These are phyloP conservation scores for Dendrobium chrysotoxum DNA, from an alignment of 106 monocot species.

Conservation along the genomic window DNA sequence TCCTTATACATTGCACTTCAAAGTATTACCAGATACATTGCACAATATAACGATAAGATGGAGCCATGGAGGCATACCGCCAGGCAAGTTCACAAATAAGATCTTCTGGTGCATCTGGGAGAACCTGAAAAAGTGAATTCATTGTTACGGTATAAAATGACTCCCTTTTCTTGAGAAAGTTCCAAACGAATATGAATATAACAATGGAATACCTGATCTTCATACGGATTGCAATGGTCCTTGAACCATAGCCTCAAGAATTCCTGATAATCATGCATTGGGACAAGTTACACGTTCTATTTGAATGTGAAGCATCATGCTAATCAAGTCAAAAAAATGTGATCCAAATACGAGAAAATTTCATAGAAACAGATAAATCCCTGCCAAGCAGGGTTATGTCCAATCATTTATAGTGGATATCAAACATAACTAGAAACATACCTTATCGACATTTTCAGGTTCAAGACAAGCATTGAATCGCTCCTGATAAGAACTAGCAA, in stretches of 20 bases:
- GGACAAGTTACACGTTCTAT: neutral
- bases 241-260: constrained; percentile 95
- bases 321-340: neutral
- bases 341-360: neutral
- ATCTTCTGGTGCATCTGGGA: constrained; percentile 85
- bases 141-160: neutral
- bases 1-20: neutral
- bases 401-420: neutral
- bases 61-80: constrained; percentile 44
- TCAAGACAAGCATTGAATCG: constrained; percentile 59
- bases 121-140: constrained; percentile 38
- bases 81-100: constrained; percentile 93
- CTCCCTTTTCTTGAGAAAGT: neutral
- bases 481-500: constrained; percentile 80
- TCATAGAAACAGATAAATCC: neutral
- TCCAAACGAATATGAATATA: neutral
- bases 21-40: neutral
- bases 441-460: constrained; percentile 99
- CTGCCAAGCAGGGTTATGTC: neutral
- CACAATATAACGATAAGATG: neutral
- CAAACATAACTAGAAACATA: constrained; percentile 13
- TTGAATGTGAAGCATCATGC: neutral
- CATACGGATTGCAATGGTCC: constrained; percentile 92
- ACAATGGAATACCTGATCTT: constrained; percentile 55
- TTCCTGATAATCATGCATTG: constrained; percentile 33